A percentile compares a stretch with the other conserved stretches of the same genome.
These are phyloP conservation scores for Diplodia corticola DNA, from an alignment of 2,329 filamentous ascomycete species.

Conservation along the genomic window DNA sequence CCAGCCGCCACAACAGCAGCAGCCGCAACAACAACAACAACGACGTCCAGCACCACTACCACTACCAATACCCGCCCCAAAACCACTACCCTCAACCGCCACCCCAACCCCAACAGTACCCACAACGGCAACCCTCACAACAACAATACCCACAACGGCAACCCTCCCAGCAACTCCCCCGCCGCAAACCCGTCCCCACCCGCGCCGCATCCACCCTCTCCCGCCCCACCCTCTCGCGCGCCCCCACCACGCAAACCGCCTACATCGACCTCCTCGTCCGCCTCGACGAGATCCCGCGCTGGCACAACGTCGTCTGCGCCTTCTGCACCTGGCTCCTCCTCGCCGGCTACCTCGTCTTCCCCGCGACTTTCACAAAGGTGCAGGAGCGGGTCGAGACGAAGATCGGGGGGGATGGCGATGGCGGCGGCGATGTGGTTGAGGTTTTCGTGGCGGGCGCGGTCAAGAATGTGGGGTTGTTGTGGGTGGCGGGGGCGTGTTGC, in stretches of 20 bases:
- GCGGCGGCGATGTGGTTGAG: conserved; percentile 29
- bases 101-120: neutral
- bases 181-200: neutral
- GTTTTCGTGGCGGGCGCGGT: conserved; percentile 36
- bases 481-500: conserved; percentile 48
- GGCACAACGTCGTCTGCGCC: conserved; percentile 51
- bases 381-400: conserved; percentile 35
- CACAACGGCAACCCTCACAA: neutral
- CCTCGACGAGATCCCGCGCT: conserved; percentile 48
- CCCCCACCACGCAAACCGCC: neutral
- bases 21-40: neutral
- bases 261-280: conserved; percentile 47
- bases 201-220: neutral
- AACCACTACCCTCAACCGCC: neutral
- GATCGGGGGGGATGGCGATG: conserved; percentile 27
- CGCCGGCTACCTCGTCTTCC: conserved; percentile 55
- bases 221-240: neutral
- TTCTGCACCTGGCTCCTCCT: conserved; percentile 54
- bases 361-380: conserved; percentile 53
- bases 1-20: neutral
- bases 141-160: neutral
- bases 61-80: neutral
- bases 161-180: neutral
- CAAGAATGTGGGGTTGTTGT: conserved; percentile 46
- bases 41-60: too few relatives aligned